These are phyloP conservation scores for Protomyces inouyei DNA, from an alignment of 1,139 yeast genomes.

Conservation along the genomic window DNA sequence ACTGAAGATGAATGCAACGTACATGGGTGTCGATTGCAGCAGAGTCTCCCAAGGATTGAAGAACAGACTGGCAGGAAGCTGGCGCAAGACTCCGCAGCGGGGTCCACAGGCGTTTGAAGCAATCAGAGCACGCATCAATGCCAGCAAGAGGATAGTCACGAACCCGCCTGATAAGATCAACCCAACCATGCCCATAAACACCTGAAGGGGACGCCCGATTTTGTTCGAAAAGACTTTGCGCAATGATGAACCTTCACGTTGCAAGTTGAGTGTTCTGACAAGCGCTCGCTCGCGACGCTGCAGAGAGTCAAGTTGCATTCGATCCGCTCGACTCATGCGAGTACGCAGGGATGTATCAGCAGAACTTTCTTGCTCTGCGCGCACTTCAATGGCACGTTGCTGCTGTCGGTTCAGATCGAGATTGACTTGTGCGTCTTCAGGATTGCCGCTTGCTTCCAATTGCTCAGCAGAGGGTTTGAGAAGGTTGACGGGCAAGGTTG, in stretches of 20 bases:
- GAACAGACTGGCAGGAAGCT: slow-evolving; percentile 4
- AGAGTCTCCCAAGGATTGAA: slow-evolving; percentile 14
- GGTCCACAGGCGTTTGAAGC: slow-evolving; percentile 27
- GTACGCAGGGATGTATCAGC: slow-evolving; percentile 21
- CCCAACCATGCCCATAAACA: slow-evolving; percentile 30
- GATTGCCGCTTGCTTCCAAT: slow-evolving; percentile 30
- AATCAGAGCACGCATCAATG: slow-evolving; percentile 19
- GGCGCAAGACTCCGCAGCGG: slow-evolving; percentile 30
- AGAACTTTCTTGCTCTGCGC: slow-evolving; percentile 27
- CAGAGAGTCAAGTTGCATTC: slow-evolving; percentile 32
- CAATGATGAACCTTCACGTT: slow-evolving; percentile 20
- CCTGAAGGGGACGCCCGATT: slow-evolving; percentile 29
- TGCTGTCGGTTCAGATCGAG: slow-evolving; percentile 34
- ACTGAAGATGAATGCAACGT: slow-evolving; percentile 28
- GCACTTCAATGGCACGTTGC: slow-evolving; percentile 34
- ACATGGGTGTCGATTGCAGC: background rate
- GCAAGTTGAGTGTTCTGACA: slow-evolving; percentile 31
- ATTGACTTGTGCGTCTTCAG: slow-evolving; percentile 23
- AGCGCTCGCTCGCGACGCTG: slow-evolving; percentile 35
- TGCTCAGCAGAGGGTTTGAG: slow-evolving; percentile 30
- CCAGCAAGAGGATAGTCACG: slow-evolving; percentile 30
- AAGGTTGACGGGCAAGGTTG: slow-evolving; percentile 30
- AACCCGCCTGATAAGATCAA: slow-evolving; percentile 28
- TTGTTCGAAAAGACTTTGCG: slow-evolving; percentile 29
- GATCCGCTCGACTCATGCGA: slow-evolving; percentile 33